phyloP scores from a whole-genome alignment of 2,329 filamentous ascomycete genomes.

The Neonectria sp. region DNA sequence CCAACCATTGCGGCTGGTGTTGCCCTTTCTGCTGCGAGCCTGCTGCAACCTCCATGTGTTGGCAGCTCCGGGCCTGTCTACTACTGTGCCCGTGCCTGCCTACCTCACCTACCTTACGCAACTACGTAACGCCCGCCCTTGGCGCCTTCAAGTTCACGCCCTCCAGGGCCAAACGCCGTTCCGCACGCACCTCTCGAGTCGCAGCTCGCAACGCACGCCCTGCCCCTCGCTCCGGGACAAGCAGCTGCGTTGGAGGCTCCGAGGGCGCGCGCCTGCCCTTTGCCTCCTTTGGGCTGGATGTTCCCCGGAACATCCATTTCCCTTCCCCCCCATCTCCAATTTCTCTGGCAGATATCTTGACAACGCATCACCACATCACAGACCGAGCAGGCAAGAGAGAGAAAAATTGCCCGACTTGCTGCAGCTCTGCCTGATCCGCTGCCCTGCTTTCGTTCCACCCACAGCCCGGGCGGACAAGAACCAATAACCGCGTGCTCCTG shows the following conservation, averaged over 20 bases:
- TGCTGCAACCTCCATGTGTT: conserved; percentile 28
- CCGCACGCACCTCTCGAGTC: neutral
- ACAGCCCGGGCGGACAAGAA: conserved; percentile 35
- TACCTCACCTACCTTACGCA: conserved; percentile 6
- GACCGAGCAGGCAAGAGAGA: conserved; percentile 24
- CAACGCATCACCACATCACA: conserved; percentile 65
- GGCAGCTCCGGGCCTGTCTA: conserved; percentile 22
- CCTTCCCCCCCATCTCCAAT: conserved; percentile 46
- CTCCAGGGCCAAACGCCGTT: conserved; percentile 3
- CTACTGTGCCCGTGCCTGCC: conserved; percentile 5
- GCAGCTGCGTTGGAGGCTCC: conserved; percentile 2
- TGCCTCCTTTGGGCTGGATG: conserved; percentile 29
- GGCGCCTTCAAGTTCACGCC: conserved; percentile 20
- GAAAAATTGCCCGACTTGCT: conserved; percentile 48
- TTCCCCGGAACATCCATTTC: conserved; percentile 36
- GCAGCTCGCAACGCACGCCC: conserved; percentile 1
- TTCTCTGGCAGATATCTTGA: conserved; percentile 59
- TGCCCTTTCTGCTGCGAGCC: conserved; percentile 31
- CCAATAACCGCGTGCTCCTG: conserved; percentile 38
- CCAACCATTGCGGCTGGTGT: conserved; percentile 28
- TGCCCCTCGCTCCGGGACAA: neutral
- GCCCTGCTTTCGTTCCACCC: conserved; percentile 42
- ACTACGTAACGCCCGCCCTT: conserved; percentile 13
- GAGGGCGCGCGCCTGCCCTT: conserved; percentile 31
- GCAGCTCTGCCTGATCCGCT: conserved; percentile 51